Base-by-base conservation (phyloP, 768 basidiomycete species). In the Suillus brevipes region DNA sequence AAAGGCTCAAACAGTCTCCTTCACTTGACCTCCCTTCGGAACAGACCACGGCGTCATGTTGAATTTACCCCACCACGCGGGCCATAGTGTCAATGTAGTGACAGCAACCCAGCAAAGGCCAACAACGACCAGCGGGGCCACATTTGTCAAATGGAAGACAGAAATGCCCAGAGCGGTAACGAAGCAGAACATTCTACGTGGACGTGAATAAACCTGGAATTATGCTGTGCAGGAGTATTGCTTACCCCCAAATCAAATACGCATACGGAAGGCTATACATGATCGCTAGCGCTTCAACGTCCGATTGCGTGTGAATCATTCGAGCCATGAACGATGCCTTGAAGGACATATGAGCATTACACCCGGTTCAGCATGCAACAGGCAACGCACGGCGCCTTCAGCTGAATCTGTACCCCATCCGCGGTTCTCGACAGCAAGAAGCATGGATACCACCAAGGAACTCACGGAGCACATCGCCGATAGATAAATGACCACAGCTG, bases 351-450 rank as follows among this genome's bases (percentile, higher is more conserved):
- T 42, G 12, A 59, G 28, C 8, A 20, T 59, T 7, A 20, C 25
- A 59, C 12, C 25, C 6, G 34, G 34, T 31, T 59, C 6, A 57
- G 57, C 37, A 13, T 20, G 28, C 10, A 40, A 9, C 25, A 16
- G 34, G 20, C 18, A 34, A 66, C 75, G 55, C 25, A 82, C 81
- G 34, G 76, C 75, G 60, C 74, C 73, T 0, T 64, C 50, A 2
- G 72, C 72, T 7, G 71, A 65, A 6, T 68, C 68, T 16, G 69
- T 66, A 7, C 67, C 66, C 53, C 69, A 74, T 1, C 68, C 68
- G 25, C 78, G 76, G 67, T 80, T 77, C 52, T 80, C 77, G 23
- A 78, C 75, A 16, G 73, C 69, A 0, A 83, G 75, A 34, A 81
- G 61, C 18, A 79, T 67, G 10, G 75, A 77, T 18, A 79, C 69